phyloP scores from a whole-genome alignment of 441 rosid genomes.

The Eutrema salsugineum region DNA sequence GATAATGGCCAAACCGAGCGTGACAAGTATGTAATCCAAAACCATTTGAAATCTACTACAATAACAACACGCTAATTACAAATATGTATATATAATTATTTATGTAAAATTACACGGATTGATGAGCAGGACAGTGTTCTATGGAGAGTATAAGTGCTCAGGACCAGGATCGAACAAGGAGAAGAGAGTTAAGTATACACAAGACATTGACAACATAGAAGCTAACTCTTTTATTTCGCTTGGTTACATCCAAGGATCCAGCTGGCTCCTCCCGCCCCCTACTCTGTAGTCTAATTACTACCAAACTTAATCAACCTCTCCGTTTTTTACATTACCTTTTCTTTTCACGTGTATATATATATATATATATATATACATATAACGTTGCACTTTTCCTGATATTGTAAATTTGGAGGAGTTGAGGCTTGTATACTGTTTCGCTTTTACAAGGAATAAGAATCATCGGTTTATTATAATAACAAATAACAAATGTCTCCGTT shows the following conservation, averaged over 20 bases:
- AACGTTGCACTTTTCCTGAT: neutral
- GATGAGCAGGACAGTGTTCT: constrained; percentile 34
- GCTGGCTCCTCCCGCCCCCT: constrained; percentile 72
- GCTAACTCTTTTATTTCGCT: constrained; percentile 35
- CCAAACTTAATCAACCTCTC: neutral
- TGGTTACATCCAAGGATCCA: constrained; percentile 44
- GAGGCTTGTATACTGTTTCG: neutral
- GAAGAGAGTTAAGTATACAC: constrained; percentile 37
- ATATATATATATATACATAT: neutral
- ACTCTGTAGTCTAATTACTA: neutral
- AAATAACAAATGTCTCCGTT: no score
- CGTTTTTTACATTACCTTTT: neutral
- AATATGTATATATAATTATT: neutral
- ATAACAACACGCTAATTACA: neutral
- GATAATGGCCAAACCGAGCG: constrained; percentile 30
- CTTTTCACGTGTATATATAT: neutral
- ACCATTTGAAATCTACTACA: neutral
- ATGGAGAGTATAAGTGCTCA: constrained; percentile 33
- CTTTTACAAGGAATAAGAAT: neutral
- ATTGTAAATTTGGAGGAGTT: neutral
- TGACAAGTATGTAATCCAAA: constrained; percentile 26
- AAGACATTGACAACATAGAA: constrained; percentile 35
- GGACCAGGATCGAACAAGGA: constrained; percentile 41
- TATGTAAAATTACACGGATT: neutral
- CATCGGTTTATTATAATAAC: neutral